Base-by-base conservation (phyloP, 108 stramenopile genomes). In the Skeletonema costatum region DNA sequence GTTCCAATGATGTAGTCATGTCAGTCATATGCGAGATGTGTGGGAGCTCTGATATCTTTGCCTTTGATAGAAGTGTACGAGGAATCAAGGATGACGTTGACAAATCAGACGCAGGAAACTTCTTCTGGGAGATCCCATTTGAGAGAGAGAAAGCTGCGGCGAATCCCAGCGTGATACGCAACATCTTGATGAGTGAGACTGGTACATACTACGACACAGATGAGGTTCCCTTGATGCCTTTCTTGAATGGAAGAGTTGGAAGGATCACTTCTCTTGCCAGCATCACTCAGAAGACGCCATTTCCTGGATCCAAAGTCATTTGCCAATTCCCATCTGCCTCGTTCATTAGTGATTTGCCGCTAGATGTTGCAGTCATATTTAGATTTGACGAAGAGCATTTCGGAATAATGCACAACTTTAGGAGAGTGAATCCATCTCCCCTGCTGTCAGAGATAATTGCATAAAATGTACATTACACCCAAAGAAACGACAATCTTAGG, bases 351-450 rank as follows among this genome's bases (percentile, higher is more conserved):
- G 79, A 84, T 68, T 36, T 84, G 35, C 83, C 83, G 31, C 48
- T 84, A n/a, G 83, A 84, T 76, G 83, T 84, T 32, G 83, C 83
- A 33, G 83, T 84, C 41, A 80, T 84, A 29, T 84, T 84, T 36
- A 59, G 79, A 13, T 81, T 84, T 36, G 70, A 80, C 33, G 39
- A 68, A 56, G 64, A 73, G 11, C 25, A 77, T 44, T 77, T 72
- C 74, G 83, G 80, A 17, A 70, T 84, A 9, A 80, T 84, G 80
- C 83, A 84, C 36, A 84, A 84, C 70, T 84, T 84, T 32, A 66
- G 75, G 53, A 80, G 17, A 39, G 63, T 70, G 12, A 72, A 58
- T 65, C 11, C 41, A 41, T 84, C 83, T 9, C 63, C 78, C 19
- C 31, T 76, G 46, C 30, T 84, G 13, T 53, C 68, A 7, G 74